phyloP scores from a whole-genome alignment of 129 eudicot species.

The Escallonia herrerae region DNA sequence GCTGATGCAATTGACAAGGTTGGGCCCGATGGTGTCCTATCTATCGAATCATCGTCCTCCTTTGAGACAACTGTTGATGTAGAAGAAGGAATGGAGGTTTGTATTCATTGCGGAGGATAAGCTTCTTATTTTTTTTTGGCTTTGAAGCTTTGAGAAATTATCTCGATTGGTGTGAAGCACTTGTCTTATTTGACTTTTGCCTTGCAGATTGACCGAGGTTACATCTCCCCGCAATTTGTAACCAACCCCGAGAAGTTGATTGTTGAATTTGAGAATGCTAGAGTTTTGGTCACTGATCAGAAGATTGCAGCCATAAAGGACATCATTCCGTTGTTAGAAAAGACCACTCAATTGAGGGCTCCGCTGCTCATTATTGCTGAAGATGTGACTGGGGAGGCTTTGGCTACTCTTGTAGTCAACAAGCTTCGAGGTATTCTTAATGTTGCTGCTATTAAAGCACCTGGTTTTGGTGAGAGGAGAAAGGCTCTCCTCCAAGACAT shows the following conservation, averaged over 20 bases:
- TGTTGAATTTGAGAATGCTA: slow-evolving; percentile 88
- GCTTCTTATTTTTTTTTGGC: background rate
- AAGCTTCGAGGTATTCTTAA: slow-evolving; percentile 69
- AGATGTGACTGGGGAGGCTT: slow-evolving; percentile 79
- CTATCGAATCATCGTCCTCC: slow-evolving; percentile 86
- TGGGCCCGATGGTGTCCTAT: slow-evolving; percentile 85
- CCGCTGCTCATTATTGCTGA: slow-evolving; percentile 76
- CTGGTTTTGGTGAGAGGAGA: slow-evolving; percentile 84
- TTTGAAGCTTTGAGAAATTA: background rate
- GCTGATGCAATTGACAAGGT: slow-evolving; percentile 97
- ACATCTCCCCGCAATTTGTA: slow-evolving; percentile 88
- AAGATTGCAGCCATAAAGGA: slow-evolving; percentile 82
- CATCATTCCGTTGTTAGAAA: slow-evolving; percentile 78
- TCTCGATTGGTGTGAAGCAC: background rate
- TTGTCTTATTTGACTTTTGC: slow-evolving; percentile 2
- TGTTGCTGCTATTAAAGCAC: slow-evolving; percentile 86
- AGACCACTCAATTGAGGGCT: slow-evolving; percentile 73
- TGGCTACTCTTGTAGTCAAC: slow-evolving; percentile 91
- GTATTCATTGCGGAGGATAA: slow-evolving; percentile 3
- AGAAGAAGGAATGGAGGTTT: slow-evolving; percentile 98
- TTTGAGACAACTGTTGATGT: slow-evolving; percentile 93
- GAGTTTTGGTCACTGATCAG: slow-evolving; percentile 84
- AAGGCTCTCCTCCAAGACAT: slow-evolving; percentile 91
- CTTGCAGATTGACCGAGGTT: slow-evolving; percentile 86
- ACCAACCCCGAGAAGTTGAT: slow-evolving; percentile 74